These are phyloP conservation scores for Fusarium foetens DNA, from an alignment of 2,329 filamentous ascomycete species.

Conservation along the genomic window DNA sequence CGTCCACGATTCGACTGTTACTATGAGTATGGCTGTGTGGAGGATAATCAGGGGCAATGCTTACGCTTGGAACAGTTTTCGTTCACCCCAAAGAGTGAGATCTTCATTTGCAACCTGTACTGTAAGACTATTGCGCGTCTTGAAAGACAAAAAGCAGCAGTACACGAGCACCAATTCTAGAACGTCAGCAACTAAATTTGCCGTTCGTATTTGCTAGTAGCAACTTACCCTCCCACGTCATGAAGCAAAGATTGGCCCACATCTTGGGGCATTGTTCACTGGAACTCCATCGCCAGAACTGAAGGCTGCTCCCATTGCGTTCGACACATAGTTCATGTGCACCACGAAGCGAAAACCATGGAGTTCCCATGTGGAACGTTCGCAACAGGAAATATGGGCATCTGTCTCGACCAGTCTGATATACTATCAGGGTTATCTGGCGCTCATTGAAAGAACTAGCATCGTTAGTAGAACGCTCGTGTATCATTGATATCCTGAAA, in stretches of 20 bases:
- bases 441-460: slow-evolving; percentile 66
- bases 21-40: slow-evolving; percentile 9
- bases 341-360: slow-evolving; percentile 61
- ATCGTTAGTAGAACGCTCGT: slow-evolving; percentile 2
- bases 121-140: slow-evolving; percentile 60
- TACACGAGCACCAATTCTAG: slow-evolving; percentile 70
- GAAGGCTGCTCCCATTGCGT: slow-evolving; percentile 60
- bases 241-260: slow-evolving; percentile 67
- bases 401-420: slow-evolving; percentile 56
- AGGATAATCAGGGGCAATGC: slow-evolving; percentile 32
- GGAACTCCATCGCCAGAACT: slow-evolving; percentile 63
- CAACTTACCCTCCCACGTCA: slow-evolving; percentile 68
- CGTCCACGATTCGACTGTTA: slow-evolving; percentile 65
- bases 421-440: slow-evolving; percentile 63
- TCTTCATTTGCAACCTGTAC: slow-evolving; percentile 58
- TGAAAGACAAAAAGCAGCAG: slow-evolving; percentile 66
- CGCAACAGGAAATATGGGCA: slow-evolving; percentile 61
- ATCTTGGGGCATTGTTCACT: slow-evolving; percentile 55
- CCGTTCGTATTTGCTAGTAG: not conserved
- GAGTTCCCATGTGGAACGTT: slow-evolving; percentile 51
- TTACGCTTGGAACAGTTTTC: slow-evolving; percentile 66
- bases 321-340: slow-evolving; percentile 65
- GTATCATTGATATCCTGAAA: not conserved
- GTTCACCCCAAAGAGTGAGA: slow-evolving; percentile 59
- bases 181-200: slow-evolving; percentile 11